Evolutionary conservation across 1,284 basidiomycete species (phyloP), one percentile per base, ranked within the genome.

Genomic region (Ceratobasidium sp.): DNA sequence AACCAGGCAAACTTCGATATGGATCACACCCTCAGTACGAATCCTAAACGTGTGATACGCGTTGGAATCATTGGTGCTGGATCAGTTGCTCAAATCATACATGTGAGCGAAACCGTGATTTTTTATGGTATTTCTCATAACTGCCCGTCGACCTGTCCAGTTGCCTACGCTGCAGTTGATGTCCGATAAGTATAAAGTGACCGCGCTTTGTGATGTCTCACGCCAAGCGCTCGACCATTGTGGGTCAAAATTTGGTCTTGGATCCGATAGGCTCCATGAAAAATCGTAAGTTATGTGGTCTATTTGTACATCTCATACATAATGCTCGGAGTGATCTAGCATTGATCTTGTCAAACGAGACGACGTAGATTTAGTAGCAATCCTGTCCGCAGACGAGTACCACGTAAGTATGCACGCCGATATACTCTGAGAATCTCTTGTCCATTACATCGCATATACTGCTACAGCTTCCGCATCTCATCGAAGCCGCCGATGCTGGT

Each of bases 201-300:
- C 78, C 6, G 84, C 85, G 6, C 80, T 86, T 28, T 84, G 84
- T 54, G 85, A 85, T 71, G 81, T 85, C 26, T 83, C 83, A 0
- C 59, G 52, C 3, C 17, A 79, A 0, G 82, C 83, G 10, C 80
- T 84, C 23, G 67, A 77, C 1, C 83, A 86, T 48, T 82, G 82
- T 2, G 78, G 80, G 0, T 20, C 46, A 3, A 86, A 86, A 80
- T 85, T 84, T 78, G 77, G 79, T 54, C 74, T 85, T 23, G 56
- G 81, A 50, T 78, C 56, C 10, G 69, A 71, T 59, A 28, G 56
- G 7, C 44, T 57, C 12, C 69, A 71, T n/a, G 42, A 46, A 26
- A 71, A 61, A 17, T 59, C 69, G 69, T 71, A 28, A 54, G 54
- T n/a, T 33, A 10, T 33, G 10, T n/a, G 3, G 7, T 48, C 28